Base-by-base conservation (phyloP, 2,329 filamentous ascomycete species). In the Lasiodiplodia hormozganensis region DNA sequence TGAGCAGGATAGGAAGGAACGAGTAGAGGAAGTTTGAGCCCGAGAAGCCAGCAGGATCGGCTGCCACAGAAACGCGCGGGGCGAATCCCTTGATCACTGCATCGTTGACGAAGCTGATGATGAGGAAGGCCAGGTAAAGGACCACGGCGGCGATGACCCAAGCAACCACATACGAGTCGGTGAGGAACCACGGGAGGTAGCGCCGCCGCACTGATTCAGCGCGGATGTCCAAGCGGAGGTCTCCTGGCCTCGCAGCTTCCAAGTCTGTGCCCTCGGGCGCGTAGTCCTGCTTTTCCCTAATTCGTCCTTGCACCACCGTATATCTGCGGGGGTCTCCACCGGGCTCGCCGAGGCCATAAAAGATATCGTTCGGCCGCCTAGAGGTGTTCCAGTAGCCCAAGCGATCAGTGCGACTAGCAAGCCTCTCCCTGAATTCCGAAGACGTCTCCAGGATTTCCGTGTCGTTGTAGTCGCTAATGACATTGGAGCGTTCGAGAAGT, bases 381-480 rank as follows among this genome's bases (percentile, higher is more conserved):
- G 89, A 88, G 31, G 89, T 88, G 69, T 87, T 88, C 93, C 94
- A 97, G 79, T 96, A 96, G 7, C 94, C 93, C n/a, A 97, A 85
- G 54, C 91, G 86, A 73, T 95, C 89, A 5, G 86, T 82, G 71
- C 88, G 87, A 70, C 85, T 87, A 74, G 83, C 86, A 62, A 80
- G 82, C 53, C 87, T 84, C 70, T 84, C 84, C 34, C 84, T 80
- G 73, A 91, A 87, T 40, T 88, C 84, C 38, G 79, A 75, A 58
- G 84, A 83, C 18, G 80, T 82, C 8, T 80, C 79, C 53, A 88
- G 85, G 0, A 88, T 87, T 73, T 94, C 91, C 0, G 90, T 89
- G 3, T 88, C 88, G 14, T 87, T 84, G 78, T 94, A 97, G 74
- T 92, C 90, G 25, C 85, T 83, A 60, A 94, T 85, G 21, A 90